Conservation (phyloP, 2,329 filamentous ascomycete species). For the Ophiostoma sp. region DNA sequence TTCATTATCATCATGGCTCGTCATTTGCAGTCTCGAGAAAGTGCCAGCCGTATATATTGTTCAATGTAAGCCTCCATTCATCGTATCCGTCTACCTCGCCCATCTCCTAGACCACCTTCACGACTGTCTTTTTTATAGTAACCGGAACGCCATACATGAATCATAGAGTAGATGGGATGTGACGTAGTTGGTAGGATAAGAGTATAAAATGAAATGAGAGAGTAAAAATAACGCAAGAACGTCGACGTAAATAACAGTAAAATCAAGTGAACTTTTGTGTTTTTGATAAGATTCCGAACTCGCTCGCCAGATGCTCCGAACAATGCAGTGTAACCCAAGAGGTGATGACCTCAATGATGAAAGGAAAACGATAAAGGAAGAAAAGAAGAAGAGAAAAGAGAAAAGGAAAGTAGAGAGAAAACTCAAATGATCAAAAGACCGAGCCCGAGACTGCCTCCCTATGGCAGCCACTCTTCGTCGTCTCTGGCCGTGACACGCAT, state of each 20-base stretch:
- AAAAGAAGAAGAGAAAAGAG: not conserved
- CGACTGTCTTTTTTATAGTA: not conserved
- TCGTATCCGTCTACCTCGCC: too few relatives aligned
- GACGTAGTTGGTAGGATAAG: not conserved
- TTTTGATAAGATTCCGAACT: constrained; percentile 13
- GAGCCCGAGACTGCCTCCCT: constrained; percentile 19
- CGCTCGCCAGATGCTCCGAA: constrained; percentile 15
- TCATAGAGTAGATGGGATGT: not conserved
- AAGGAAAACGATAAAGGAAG: not conserved
- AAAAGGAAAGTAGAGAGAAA: not conserved
- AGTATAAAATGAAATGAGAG: not conserved
- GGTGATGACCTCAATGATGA: not conserved
- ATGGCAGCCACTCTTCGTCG: constrained; percentile 58
- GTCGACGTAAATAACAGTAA: not conserved
- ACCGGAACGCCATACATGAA: not conserved
- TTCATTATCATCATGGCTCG: not conserved
- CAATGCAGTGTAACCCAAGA: constrained; percentile 6
- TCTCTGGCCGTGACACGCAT: constrained; percentile 54
- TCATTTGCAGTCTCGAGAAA: not conserved
- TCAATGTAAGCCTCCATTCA: too few relatives aligned
- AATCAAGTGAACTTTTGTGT: constrained; percentile 13
- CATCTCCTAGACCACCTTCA: too few relatives aligned
- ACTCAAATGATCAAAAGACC: not conserved
- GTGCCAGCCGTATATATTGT: too few relatives aligned
- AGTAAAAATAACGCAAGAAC: not conserved